phyloP scores from a whole-genome alignment of 2,329 filamentous ascomycete species.

The Berkeleyomyces basicola region DNA sequence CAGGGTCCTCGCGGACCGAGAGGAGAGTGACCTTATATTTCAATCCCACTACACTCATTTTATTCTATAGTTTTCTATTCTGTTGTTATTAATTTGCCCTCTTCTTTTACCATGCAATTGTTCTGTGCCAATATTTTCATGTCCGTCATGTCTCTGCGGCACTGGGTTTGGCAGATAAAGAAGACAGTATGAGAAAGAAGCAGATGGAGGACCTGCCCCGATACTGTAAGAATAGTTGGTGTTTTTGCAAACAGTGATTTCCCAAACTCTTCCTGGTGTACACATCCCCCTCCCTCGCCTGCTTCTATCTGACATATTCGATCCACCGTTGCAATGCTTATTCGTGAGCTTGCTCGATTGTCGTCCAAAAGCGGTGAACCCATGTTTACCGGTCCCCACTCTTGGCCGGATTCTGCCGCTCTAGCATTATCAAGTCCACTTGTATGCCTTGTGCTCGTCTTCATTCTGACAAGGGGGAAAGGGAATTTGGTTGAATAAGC shows the following conservation, averaged over 20 bases:
- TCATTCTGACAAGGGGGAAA: neutral
- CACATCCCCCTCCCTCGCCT: no score
- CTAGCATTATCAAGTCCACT: no score
- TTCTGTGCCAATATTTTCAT: no score
- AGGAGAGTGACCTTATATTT: neutral
- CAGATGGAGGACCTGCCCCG: neutral
- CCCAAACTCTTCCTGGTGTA: no score
- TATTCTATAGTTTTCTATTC: neutral
- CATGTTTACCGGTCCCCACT: neutral
- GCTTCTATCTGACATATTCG: no score
- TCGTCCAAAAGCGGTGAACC: neutral
- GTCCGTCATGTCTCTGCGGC: no score
- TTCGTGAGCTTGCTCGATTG: neutral
- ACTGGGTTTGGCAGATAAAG: no score
- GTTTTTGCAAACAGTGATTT: no score
- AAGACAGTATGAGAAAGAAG: neutral
- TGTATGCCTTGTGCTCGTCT: no score
- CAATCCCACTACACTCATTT: neutral
- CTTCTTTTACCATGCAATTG: neutral
- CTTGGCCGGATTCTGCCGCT: neutral
- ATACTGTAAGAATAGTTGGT: no score
- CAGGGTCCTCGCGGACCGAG: slow-evolving; percentile 1
- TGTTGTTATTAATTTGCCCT: neutral
- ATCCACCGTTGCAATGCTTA: no score
- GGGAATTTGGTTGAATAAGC: no score